Base-by-base conservation (phyloP, 1,284 basidiomycete genomes). In the Marasmius fiardii region DNA sequence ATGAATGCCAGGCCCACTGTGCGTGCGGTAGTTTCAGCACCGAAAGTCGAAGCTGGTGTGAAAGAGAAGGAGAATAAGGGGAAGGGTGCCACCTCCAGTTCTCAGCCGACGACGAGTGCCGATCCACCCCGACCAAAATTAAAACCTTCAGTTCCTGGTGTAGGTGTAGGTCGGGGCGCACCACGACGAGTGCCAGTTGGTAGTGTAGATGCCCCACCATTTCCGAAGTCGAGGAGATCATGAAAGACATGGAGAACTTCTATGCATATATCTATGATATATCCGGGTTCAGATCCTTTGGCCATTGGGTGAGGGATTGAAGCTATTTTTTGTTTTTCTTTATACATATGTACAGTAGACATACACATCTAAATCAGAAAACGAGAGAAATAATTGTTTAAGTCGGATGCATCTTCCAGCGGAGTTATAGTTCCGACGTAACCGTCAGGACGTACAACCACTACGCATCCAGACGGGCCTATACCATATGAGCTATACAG, bases 361-460 rank as follows among this genome's bases (percentile, higher is more conserved):
- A n/a, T n/a, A n/a, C n/a, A n/a, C n/a, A 24, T 20, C 28, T 43
- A 20, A 14, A 43, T n/a, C 39, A 60, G 43, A 61, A 82, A 81
- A 5, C 65, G 66, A 1, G 68, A 64, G 54, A 88, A 86, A 69
- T 86, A 88, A 16, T 60, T 61, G 37, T 80, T 67, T n/a, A 88
- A 60, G n/a, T 71, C 71, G 6, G 68, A 61, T 33, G 71, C 59
- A 3, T 73, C 66, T 35, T 81, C 72, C 41, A 88, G 67, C 0
- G 84, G 77, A 1, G 74, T 74, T 21, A 88, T 71, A 54, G 74
- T 73, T 2, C 85, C 85, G 16, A 92, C 80, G 58, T 90, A 90
- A 8, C 88, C 88, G 62, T 92, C 89, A 2, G 89, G 89, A 31
- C 90, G 78, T 12, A 90, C 81, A 33, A 87, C 74, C 26, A 89